Conservation (phyloP, 2,329 filamentous ascomycete genomes). For the Beauveria caledonica region DNA sequence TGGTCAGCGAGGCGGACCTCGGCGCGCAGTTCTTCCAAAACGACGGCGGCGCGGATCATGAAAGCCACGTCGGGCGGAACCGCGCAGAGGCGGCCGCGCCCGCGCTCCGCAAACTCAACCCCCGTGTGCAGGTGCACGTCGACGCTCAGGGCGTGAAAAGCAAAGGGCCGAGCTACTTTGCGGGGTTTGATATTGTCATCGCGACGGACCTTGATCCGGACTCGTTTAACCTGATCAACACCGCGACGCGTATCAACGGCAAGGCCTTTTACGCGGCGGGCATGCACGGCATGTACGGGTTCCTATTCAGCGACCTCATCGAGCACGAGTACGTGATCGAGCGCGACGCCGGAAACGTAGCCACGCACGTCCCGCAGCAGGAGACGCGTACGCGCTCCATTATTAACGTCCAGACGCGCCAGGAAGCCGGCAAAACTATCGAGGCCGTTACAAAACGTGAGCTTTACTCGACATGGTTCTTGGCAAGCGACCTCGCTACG, state of each 20-base stretch:
- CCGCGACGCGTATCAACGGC: slow-evolving; percentile 68
- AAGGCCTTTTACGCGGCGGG: slow-evolving; percentile 84
- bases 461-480: slow-evolving; percentile 76
- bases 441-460: slow-evolving; percentile 91
- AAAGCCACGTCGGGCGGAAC: slow-evolving; percentile 68
- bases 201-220: slow-evolving; percentile 78
- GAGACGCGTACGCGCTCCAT: slow-evolving; percentile 77
- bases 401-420: slow-evolving; percentile 61
- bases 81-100: slow-evolving; percentile 72
- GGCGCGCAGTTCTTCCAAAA: slow-evolving; percentile 76
- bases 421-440: slow-evolving; percentile 58
- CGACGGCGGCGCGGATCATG: slow-evolving; percentile 29
- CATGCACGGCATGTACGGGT: slow-evolving; percentile 86
- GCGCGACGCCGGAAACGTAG: slow-evolving; percentile 70
- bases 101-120: slow-evolving; percentile 81
- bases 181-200: slow-evolving; percentile 75
- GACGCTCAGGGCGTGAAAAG: slow-evolving; percentile 59
- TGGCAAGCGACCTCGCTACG: slow-evolving; percentile 69
- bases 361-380: slow-evolving; percentile 42
- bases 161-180: slow-evolving; percentile 68
- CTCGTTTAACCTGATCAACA: slow-evolving; percentile 72
- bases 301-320: slow-evolving; percentile 88
- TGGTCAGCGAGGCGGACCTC: slow-evolving; percentile 70
- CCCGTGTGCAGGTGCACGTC: slow-evolving; percentile 68
- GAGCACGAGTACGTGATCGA: slow-evolving; percentile 85